phyloP scores from a whole-genome alignment of 306 rosid species.

The Hippophae gyantsensis region DNA sequence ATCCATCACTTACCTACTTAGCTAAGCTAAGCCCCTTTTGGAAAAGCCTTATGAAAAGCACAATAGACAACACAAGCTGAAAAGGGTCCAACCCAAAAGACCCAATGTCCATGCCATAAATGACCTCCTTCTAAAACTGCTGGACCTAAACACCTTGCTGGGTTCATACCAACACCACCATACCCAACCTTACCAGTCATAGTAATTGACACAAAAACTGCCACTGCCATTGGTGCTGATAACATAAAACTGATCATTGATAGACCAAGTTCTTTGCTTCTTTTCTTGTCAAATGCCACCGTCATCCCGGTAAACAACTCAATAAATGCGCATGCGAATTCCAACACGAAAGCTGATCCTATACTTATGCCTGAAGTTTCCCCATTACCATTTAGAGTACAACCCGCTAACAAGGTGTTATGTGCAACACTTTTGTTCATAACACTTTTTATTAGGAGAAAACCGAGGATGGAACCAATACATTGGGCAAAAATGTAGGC shows the following conservation, averaged over 20 bases:
- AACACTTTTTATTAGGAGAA: constrained; percentile 28
- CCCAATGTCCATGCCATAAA: constrained; percentile 59
- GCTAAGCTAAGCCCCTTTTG: neutral
- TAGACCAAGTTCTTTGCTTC: constrained; percentile 38
- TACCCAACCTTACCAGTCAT: constrained; percentile 40
- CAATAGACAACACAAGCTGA: constrained; percentile 38
- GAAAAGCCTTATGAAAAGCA: constrained; percentile 4
- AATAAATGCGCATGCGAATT: constrained; percentile 42
- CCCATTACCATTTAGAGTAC: constrained; percentile 20
- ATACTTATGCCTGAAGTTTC: neutral
- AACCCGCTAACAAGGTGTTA: constrained; percentile 46
- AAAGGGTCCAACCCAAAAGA: constrained; percentile 52
- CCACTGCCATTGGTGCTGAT: constrained; percentile 39
- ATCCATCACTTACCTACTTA: too few species aligned
- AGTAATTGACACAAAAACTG: constrained; percentile 40
- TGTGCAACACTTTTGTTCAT: constrained; percentile 23
- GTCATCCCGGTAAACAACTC: constrained; percentile 48
- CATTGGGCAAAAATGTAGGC: constrained; percentile 35
- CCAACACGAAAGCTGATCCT: constrained; percentile 28
- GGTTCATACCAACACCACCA: constrained; percentile 48
- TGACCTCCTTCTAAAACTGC: constrained; percentile 36
- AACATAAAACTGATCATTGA: constrained; percentile 34
- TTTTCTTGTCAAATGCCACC: constrained; percentile 38
- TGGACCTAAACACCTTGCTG: constrained; percentile 58
- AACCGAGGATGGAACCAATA: constrained; percentile 39